A percentile compares a stretch with the other conserved stretches of the same genome.
Conservation (phyloP, 352 stramenopile species). For the Phytopythium cucurbitacearum region DNA sequence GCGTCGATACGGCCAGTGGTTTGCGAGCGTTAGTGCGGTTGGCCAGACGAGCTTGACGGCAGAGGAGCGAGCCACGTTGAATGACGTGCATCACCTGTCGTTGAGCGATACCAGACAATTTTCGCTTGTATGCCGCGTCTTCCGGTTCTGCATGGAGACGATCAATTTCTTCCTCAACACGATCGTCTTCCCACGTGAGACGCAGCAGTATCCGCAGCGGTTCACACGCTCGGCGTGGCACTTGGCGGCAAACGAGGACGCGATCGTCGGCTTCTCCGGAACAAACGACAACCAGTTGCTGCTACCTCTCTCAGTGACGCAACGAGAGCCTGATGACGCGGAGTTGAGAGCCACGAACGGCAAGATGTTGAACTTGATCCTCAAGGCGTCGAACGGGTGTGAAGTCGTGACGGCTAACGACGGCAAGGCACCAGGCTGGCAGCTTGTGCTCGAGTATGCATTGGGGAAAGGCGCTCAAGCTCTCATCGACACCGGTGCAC, state of each 20-base stretch:
- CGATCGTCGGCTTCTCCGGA: slow-evolving; percentile 80
- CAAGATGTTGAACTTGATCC: slow-evolving; percentile 81
- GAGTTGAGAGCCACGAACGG: slow-evolving; percentile 74
- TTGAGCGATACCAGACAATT: slow-evolving; percentile 67
- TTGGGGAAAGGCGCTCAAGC: slow-evolving; percentile 41
- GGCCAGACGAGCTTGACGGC: slow-evolving; percentile 4
- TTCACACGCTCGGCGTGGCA: slow-evolving; percentile 81
- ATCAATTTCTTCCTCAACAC: slow-evolving; percentile 88
- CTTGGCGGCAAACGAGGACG: slow-evolving; percentile 45
- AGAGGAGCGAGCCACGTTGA: slow-evolving; percentile 22
- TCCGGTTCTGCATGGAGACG: slow-evolving; percentile 50
- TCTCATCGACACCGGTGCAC: slow-evolving; percentile 83
- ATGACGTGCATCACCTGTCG: slow-evolving; percentile 69
- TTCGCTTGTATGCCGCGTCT: slow-evolving; percentile 38
- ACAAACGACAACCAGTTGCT: slow-evolving; percentile 88
- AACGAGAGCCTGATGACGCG: slow-evolving; percentile 50
- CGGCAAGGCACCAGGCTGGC: slow-evolving; percentile 24
- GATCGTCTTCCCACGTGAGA: slow-evolving; percentile 83
- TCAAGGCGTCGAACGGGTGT: slow-evolving; percentile 31
- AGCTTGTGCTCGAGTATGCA: slow-evolving; percentile 35
- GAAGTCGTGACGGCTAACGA: slow-evolving; percentile 15
- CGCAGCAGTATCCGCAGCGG: slow-evolving; percentile 66
- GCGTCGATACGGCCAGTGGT: slow-evolving; percentile 72
- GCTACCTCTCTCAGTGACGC: slow-evolving; percentile 64
- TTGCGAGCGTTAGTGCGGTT: slow-evolving; percentile 18